phyloP scores from a whole-genome alignment of 2,329 filamentous ascomycete genomes.

The Neofusicoccum parvum region DNA sequence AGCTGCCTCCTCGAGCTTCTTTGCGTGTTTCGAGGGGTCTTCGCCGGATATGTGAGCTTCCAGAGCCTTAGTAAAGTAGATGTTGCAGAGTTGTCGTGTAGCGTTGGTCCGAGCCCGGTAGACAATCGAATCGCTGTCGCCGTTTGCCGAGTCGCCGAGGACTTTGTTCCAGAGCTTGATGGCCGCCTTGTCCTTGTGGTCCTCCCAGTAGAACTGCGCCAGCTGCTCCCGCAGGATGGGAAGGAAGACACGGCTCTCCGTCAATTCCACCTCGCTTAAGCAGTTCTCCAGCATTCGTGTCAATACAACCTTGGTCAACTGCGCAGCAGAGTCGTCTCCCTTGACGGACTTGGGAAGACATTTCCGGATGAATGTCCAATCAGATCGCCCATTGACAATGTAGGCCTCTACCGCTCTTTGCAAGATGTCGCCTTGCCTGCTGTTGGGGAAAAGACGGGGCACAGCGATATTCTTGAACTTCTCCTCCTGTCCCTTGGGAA shows the following conservation, averaged over 20 bases:
- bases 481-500: slow-evolving; percentile 3
- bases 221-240: slow-evolving; percentile 10
- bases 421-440: background rate
- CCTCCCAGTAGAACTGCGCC: slow-evolving; percentile 10
- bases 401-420: slow-evolving; percentile 1
- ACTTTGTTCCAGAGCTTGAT: slow-evolving; percentile 17
- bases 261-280: slow-evolving; percentile 7
- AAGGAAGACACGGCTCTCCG: background rate
- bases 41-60: slow-evolving; percentile 10
- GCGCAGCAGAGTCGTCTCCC: background rate
- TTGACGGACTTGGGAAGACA: slow-evolving; percentile 2
- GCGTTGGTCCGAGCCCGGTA: slow-evolving; percentile 9
- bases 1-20: slow-evolving; percentile 9
- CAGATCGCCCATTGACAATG: slow-evolving; percentile 1
- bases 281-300: slow-evolving; percentile 12
- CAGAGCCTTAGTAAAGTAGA: slow-evolving; percentile 18
- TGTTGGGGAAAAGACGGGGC: slow-evolving; percentile 10
- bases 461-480: background rate
- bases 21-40: slow-evolving; percentile 4
- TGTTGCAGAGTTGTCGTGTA: slow-evolving; percentile 10
- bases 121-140: slow-evolving; percentile 4
- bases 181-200: slow-evolving; percentile 11
- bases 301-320: background rate
- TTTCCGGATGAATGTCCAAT: slow-evolving; percentile 9
- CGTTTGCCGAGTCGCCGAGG: slow-evolving; percentile 1